Percentiles rank a stretch among this genome's conserved stretches.
Evolutionary conservation across 768 basidiomycete genomes (phyloP).

Genomic region (Calocybe gangraenosa): DNA sequence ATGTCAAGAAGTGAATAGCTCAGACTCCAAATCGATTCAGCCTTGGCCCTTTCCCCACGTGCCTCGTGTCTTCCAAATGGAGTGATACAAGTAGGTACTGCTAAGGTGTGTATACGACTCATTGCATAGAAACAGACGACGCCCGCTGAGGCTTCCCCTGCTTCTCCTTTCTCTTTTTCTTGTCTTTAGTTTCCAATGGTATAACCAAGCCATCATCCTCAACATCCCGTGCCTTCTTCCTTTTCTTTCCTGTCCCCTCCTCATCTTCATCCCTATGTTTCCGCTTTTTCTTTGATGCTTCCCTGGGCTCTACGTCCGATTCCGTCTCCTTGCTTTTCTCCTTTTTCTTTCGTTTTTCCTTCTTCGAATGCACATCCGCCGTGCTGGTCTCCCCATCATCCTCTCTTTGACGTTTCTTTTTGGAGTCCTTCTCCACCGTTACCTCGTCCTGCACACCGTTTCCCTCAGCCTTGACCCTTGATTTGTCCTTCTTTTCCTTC

Average conservation of each 20-base stretch:
- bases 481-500: constrained; percentile 12
- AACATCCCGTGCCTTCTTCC: constrained; percentile 14
- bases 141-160: constrained; percentile 18
- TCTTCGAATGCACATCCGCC: constrained; percentile 1
- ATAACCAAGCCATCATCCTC: constrained; percentile 15
- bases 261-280: constrained; percentile 20
- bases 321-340: constrained; percentile 5
- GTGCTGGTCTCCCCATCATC: no score
- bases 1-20: constrained; percentile 15
- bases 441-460: constrained; percentile 20
- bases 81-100: background rate
- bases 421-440: constrained; percentile 19
- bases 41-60: constrained; percentile 25
- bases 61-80: constrained; percentile 15
- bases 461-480: constrained; percentile 13
- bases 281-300: constrained; percentile 18
- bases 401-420: constrained; percentile 24
- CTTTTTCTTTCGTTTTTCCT: constrained; percentile 15
- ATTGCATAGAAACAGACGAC: constrained; percentile 16
- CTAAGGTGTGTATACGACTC: no score
- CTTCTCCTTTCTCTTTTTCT: constrained; percentile 21
- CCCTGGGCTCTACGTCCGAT: constrained; percentile 8
- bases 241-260: constrained; percentile 20
- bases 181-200: constrained; percentile 12
- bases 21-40: constrained; percentile 26